Base-by-base conservation (phyloP, 306 rosid species). In the Castanospermum australe region DNA sequence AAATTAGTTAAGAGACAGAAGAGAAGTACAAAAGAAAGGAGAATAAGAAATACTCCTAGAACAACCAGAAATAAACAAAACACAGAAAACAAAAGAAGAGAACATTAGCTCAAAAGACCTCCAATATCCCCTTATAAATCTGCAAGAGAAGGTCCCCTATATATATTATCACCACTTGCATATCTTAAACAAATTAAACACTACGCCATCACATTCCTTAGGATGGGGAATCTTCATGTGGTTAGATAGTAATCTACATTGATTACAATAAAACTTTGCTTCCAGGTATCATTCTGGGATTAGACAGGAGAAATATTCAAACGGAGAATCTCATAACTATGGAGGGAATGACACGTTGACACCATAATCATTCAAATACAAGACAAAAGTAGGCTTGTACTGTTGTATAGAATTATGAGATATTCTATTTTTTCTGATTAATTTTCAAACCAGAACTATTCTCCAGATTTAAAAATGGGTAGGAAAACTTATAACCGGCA, bases 1-100 rank as follows among this genome's bases (percentile, higher is more conserved):
- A 80, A 81, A 54, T 32, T 42, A 80, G 73, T 48, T 3, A 36
- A 32, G 8, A 73, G 54, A 55, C 45, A 51, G 30, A 65, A 78
- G 24, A 52, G 6, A 36, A 28, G 30, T 24, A 65, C 66, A 8
- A 36, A 25, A 38, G 28, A 60, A 22, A 35, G 21, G 32, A 6
- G 14, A 8, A 22, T n/a, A 25, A 6, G 8, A 22, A 35, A 6
- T 35, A 33, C 11, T 15, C 52, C 35, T 33, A 42, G 25, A 64
- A 51, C 51, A 71, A 41, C 69, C 24, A 52, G 15, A 20, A 36
- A 18, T 32, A 52, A 36, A 42, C 32, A 72, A 56, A 66, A 68
- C 11, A n/a, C n/a, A 20, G 18, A 33, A 10, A 32, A 63, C 12
- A 47, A 12, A 44, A 48, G 28, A 20, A 12, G 73, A 73, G 41